Evolutionary conservation across 75 land plant species (phyloP), one percentile per base, ranked within the genome.

Genomic region (Sequoia sempervirens): DNA sequence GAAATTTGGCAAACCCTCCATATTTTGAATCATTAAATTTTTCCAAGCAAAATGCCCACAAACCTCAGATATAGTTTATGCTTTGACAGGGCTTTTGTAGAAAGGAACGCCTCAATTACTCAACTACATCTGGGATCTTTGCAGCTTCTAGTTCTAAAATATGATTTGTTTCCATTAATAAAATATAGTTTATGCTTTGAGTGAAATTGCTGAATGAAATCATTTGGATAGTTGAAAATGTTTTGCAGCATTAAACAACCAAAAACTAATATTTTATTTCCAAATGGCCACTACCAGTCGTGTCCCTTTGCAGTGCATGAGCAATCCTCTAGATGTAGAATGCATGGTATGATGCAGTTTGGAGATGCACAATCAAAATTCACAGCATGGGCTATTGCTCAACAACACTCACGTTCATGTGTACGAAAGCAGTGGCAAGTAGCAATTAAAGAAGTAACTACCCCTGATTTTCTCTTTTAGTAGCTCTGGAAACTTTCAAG

Each of bases 1-100:
- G 99, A 85, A 97, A 97, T 83, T 97, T 97, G 32, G 99, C 99
- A 87, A 97, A 97, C 36, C 99, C 99, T 40, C 99, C 99, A 80
- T 84, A 84, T 58, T 90, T 81, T 46, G 89, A 20, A 83, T 96
- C 99, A 86, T 98, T 89, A 97, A 37, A 93, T 90, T 80, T 83
- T 84, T 54, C 88, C 86, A 20, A 94, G 94, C 99, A 40, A 40
- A 40, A 40, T 40, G 41, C 5, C 41, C 41, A 40, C 5, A 40
- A 40, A 40, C 1, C 41, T 40, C 41, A 40, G 41, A 40, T 40
- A 40, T 1, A 40, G 4, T 1, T 40, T 40, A 40, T 40, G 41
- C 2, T 40, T 40, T 3, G 4, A 40, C 4, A 3, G 41, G 41
- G 41, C 41, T 40, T 2, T 40, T 40, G 41, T 1, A 40, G 41